These are phyloP conservation scores for Diaporthe eres DNA, from an alignment of 2,329 filamentous ascomycete genomes.

Conservation along the genomic window DNA sequence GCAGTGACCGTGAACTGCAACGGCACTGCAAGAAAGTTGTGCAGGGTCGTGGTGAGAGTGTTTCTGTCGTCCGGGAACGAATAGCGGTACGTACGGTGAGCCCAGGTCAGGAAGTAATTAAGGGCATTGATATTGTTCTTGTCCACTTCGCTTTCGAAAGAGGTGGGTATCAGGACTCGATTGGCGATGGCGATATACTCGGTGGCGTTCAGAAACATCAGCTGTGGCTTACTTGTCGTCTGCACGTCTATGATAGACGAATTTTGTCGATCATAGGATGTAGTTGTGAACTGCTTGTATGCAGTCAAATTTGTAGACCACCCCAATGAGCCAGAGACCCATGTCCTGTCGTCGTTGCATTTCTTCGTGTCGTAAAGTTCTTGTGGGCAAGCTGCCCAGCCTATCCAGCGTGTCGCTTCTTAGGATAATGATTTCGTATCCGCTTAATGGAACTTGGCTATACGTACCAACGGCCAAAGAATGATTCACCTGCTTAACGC, in stretches of 20 bases:
- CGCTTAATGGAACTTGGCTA: not conserved
- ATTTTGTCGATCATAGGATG: constrained; percentile 9
- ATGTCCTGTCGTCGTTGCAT: not conserved
- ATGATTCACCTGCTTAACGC: not conserved
- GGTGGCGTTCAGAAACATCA: not conserved
- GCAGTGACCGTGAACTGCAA: constrained; percentile 17
- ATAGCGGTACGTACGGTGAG: constrained; percentile 20
- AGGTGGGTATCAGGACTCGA: not conserved
- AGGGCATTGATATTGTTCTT: constrained; percentile 7
- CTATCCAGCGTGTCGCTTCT: not conserved
- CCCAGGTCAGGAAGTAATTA: constrained; percentile 14
- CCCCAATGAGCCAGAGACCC: not conserved
- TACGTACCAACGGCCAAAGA: constrained; percentile 7
- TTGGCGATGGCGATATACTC: not conserved
- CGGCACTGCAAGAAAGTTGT: constrained; percentile 11
- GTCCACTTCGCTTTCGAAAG: not conserved
- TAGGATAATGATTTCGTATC: not conserved
- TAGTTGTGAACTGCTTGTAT: constrained; percentile 13
- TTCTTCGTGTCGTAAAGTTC: not conserved
- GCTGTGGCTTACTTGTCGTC: not conserved
- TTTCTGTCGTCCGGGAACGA: constrained; percentile 6
- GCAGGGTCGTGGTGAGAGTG: not conserved
- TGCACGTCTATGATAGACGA: constrained; percentile 20
- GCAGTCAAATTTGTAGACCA: constrained; percentile 15
- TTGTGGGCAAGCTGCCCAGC: constrained; percentile 14